Percentiles rank a stretch among this genome's conserved stretches.
Evolutionary conservation across 2,329 filamentous ascomycete genomes (phyloP).

Genomic region (Cladophialophora exuberans): DNA sequence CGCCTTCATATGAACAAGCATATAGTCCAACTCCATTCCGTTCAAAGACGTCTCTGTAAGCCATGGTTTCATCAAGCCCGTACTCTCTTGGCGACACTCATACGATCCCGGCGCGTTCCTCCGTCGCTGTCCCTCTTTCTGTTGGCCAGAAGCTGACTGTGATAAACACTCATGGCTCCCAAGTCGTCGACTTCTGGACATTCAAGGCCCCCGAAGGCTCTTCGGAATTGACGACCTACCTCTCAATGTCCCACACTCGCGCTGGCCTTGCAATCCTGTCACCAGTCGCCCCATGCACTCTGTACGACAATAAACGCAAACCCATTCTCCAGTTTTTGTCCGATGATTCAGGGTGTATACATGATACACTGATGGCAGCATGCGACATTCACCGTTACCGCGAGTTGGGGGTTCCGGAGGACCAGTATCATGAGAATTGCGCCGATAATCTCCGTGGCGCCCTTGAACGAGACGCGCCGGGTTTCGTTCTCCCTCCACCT

Average conservation of each 20-base stretch:
- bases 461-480: slow-evolving; percentile 34
- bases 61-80: no score
- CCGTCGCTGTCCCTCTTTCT: slow-evolving; percentile 43
- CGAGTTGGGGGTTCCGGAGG: slow-evolving; percentile 39
- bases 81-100: slow-evolving; percentile 15
- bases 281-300: slow-evolving; percentile 38
- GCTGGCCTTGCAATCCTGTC: slow-evolving; percentile 38
- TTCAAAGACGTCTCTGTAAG: slow-evolving; percentile 2
- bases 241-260: slow-evolving; percentile 47
- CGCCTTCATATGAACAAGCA: background rate
- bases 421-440: slow-evolving; percentile 45
- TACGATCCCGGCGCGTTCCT: slow-evolving; percentile 49
- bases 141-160: slow-evolving; percentile 48
- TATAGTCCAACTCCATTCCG: background rate
- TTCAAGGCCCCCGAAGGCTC: slow-evolving; percentile 40
- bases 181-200: slow-evolving; percentile 56
- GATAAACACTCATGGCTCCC: slow-evolving; percentile 53
- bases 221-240: slow-evolving; percentile 23
- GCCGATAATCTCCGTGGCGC: slow-evolving; percentile 44
- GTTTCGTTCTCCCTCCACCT: slow-evolving; percentile 23
- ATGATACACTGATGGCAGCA: slow-evolving; percentile 48
- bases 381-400: slow-evolving; percentile 46
- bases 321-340: slow-evolving; percentile 42
- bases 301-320: slow-evolving; percentile 43
- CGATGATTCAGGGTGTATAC: slow-evolving; percentile 44